These are phyloP conservation scores for Geosiphon pyriformis DNA, from an alignment of 192 early-diverging fungal genomes.

Conservation along the genomic window DNA sequence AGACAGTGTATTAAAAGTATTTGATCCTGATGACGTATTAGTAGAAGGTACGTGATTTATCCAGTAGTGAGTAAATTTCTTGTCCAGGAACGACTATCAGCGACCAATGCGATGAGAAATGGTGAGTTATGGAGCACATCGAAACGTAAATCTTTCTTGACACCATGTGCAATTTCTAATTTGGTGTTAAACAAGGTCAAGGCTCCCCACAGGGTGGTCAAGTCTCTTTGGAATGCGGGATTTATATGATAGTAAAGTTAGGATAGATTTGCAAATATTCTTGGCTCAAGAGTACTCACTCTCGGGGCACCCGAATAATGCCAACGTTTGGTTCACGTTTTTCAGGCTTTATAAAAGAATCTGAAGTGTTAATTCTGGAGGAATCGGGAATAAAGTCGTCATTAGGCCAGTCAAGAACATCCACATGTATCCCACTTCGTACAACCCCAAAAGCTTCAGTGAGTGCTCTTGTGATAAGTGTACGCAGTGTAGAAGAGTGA, in stretches of 20 bases:
- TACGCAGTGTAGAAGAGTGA: neutral
- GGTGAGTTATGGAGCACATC: neutral
- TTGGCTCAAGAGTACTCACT: neutral
- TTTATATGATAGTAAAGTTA: neutral
- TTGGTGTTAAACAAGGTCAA: neutral
- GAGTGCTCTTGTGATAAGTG: neutral
- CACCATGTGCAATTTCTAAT: neutral
- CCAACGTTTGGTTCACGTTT: neutral
- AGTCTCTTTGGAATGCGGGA: neutral
- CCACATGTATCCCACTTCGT: neutral
- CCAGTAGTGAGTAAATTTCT: conserved; percentile 15
- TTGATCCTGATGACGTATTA: no score
- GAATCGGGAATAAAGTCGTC: neutral
- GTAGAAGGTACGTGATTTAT: no score
- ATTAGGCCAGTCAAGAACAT: neutral
- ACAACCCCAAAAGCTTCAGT: neutral
- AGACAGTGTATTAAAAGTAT: no score
- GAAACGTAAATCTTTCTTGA: neutral
- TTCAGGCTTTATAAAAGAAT: no score
- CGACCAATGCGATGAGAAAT: neutral
- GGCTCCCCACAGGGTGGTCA: neutral
- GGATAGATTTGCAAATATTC: neutral
- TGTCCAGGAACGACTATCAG: neutral
- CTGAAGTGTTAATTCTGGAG: neutral
- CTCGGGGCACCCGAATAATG: neutral